Conservation (phyloP, 2,329 filamentous ascomycete species). For the Colletotrichum camelliae region DNA sequence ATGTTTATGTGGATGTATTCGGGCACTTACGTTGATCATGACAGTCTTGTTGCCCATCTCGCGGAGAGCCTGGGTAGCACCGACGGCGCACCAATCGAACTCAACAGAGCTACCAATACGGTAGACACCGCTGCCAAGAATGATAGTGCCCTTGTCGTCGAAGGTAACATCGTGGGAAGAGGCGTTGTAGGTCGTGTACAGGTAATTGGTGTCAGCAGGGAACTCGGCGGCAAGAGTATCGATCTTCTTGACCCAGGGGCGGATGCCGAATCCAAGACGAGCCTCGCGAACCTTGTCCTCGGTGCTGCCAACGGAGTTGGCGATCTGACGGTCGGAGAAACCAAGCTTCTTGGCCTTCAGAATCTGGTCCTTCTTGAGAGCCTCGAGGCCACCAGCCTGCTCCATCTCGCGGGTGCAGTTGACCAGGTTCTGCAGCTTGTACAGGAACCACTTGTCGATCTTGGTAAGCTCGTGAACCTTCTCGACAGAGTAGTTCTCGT, state of each 20-base stretch:
- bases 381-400: slow-evolving; percentile 80
- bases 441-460: slow-evolving; percentile 99
- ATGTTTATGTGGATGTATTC: slow-evolving; percentile 50
- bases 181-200: slow-evolving; percentile 98
- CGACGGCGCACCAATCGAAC: slow-evolving; percentile 98
- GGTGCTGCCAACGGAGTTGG: slow-evolving; percentile 79
- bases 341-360: slow-evolving; percentile 95
- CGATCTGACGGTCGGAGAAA: slow-evolving; percentile 97
- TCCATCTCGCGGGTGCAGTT: slow-evolving; percentile 88
- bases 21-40: slow-evolving; percentile 81
- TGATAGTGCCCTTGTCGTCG: slow-evolving; percentile 87
- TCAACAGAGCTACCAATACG: slow-evolving; percentile 97
- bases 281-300: slow-evolving; percentile 90
- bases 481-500: slow-evolving; percentile 94
- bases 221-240: slow-evolving; percentile 97
- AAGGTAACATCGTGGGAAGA: slow-evolving; percentile 92
- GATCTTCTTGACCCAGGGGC: slow-evolving; percentile 97
- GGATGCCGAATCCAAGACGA: slow-evolving; percentile 86
- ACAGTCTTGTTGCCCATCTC: slow-evolving; percentile 95
- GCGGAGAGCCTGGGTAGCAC: slow-evolving; percentile 81
- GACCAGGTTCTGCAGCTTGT: slow-evolving; percentile 98
- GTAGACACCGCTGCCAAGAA: slow-evolving; percentile 95
- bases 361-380: slow-evolving; percentile 86
- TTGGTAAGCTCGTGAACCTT: slow-evolving; percentile 92
- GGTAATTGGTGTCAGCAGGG: slow-evolving; percentile 92